Evolutionary conservation across 2,329 filamentous ascomycete species (phyloP), one percentile per base, ranked within the genome.

Genomic region (Dactylonectria macrodidyma): DNA sequence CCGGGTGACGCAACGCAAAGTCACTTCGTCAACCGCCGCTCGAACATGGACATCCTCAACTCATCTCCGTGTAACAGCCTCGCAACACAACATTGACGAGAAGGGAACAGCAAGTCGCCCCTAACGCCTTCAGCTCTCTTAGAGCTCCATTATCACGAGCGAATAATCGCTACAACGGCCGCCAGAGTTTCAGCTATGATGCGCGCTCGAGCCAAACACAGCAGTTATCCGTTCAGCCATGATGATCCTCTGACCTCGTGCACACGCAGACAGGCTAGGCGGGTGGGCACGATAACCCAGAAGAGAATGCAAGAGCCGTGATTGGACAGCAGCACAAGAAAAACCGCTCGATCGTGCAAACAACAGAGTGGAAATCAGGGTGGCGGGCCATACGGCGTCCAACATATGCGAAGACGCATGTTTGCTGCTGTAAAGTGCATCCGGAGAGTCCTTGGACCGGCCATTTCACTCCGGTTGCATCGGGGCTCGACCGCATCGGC

Each of bases 1-100:
- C 26, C 10, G 19, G 34, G 71, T 73, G 54, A 69, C 67, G 66
- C 72, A 65, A 52, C 65, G 66, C 63, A 59, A 59, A 57, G 65
- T 73, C 64, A 71, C 58, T 75, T 75, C 67, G 57, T 69, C 59
- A 75, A 66, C 24, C 72, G 51, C 66, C 65, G 58, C 55, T 69
- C 57, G 62, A 62, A 54, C 52, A n/a, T 54, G n/a, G 44, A 62
- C 57, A 41, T 59, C 7, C 60, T 62, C 55, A 67, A 56, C 54
- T 55, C 41, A 57, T 19, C 19, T 10, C 24, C 38, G 73, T 75
- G 73, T 68, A 66, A 74, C 71, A 16, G 38, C 56, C 24, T n/a
- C 56, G 26, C 48, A 47, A 48, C 38, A 38, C 38, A 24, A 22
- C 61, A 61, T 38, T 50, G 55, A 54, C 50, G 47, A 56, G 50